Evolutionary conservation across 495 filamentous ascomycete species (phyloP).

Genomic region (Schizothecium vesticola): DNA sequence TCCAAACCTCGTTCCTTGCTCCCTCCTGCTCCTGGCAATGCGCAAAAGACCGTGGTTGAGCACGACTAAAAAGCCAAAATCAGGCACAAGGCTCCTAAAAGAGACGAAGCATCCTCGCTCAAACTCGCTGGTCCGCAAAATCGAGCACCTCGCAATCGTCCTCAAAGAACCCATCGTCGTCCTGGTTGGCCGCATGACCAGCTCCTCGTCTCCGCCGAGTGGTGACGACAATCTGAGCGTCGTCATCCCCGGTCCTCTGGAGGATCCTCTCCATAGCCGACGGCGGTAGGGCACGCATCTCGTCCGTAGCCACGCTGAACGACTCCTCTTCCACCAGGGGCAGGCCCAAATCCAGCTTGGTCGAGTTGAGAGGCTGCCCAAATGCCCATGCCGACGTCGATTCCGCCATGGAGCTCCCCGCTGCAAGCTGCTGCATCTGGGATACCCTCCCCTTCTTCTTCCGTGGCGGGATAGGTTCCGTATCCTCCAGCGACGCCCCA

Average conservation of each 20-base stretch:
- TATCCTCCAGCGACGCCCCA: constrained; percentile 26
- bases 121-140: constrained; percentile 81
- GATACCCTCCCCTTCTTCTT: constrained; percentile 17
- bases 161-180: constrained; percentile 83
- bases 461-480: constrained; percentile 7
- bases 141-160: constrained; percentile 91
- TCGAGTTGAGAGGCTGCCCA: constrained; percentile 56
- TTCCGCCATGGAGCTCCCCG: not conserved
- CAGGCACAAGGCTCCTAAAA: not conserved
- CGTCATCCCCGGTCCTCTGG: constrained; percentile 59
- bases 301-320: constrained; percentile 44
- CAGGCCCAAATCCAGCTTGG: constrained; percentile 57
- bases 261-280: constrained; percentile 52
- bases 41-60: constrained; percentile 5
- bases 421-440: not conserved
- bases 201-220: constrained; percentile 63
- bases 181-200: constrained; percentile 40
- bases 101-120: constrained; percentile 26
- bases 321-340: constrained; percentile 50
- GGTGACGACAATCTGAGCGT: constrained; percentile 73
- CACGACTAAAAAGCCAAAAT: not conserved
- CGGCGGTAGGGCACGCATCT: constrained; percentile 47
- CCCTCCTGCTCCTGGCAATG: not conserved
- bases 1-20: not conserved
- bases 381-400: constrained; percentile 56